Base-by-base conservation (phyloP, 768 basidiomycete genomes). In the Phylloporus sp. region DNA sequence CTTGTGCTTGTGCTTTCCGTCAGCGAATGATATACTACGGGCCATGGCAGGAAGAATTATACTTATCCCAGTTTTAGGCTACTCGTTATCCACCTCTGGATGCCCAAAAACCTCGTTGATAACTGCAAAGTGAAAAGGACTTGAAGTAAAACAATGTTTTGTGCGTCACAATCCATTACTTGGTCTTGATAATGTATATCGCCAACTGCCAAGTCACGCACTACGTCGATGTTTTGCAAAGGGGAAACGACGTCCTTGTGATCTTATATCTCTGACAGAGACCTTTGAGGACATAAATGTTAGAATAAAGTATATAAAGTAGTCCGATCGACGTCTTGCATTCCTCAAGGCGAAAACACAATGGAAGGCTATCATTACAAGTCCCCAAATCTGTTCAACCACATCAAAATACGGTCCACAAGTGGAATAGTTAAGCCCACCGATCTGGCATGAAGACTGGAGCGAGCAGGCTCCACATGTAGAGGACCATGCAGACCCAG, bases 361-460 rank as follows among this genome's bases (percentile, higher is more conserved):
- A 43, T 4, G 10, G 5, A 27, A 46, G 29, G 46, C 18, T 39
- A 48, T 49, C 26, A 43, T 52, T 49, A 67, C 46, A 58, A 27
- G 28, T 69, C 59, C 45, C 58, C 66, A 36, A 68, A 68, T 24
- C 66, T 68, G 54, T 31, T 6, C 16, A 23, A 27, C 20, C 3
- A 6, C 6, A 45, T 67, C 22, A 58, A 18, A 13, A 48, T 35
- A 4, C 9, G n/a, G 38, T 42, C 28, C 45, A 45, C 35, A 16
- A 26, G 4, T 13, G 16, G 29, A 11, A 10, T 45, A 45, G 47
- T 9, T 18, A 27, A 20, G 56, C 85, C 69, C 68, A 92, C 84
- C 93, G 76, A 60, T 95, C 95, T 16, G 95, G 94, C 77, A 95
- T 73, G n/a, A 95, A 45, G 35, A 91, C 85, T 0, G 95, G 95